These are phyloP conservation scores for Coniferiporia weirii DNA, from an alignment of 1,284 basidiomycete genomes.

Conservation along the genomic window DNA sequence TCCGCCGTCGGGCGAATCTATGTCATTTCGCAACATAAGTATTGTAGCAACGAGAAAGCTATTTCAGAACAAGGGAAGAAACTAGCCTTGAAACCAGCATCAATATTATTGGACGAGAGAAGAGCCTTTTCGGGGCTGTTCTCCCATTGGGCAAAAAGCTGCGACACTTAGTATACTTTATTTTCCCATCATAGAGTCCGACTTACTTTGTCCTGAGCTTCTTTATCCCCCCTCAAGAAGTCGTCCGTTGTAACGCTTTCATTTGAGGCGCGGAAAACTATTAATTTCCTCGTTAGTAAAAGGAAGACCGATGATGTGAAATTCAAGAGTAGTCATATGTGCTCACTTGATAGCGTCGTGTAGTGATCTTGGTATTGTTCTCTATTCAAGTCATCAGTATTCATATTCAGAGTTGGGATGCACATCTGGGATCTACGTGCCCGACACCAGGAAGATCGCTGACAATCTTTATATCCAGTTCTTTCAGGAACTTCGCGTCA, in stretches of 20 bases:
- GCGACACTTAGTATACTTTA: not conserved
- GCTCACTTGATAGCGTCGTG: slow-evolving; percentile 57
- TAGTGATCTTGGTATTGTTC: slow-evolving; percentile 74
- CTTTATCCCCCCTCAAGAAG: slow-evolving; percentile 62
- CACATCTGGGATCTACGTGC: slow-evolving; percentile 31
- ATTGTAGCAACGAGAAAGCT: too few relatives aligned
- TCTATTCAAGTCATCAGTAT: slow-evolving; percentile 28
- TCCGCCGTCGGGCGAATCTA: slow-evolving; percentile 62
- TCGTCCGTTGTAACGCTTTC: slow-evolving; percentile 59
- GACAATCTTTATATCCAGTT: slow-evolving; percentile 54
- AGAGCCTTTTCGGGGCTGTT: slow-evolving; percentile 62
- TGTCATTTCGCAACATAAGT: not conserved
- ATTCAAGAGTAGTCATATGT: not conserved
- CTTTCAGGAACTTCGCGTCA: slow-evolving; percentile 45
- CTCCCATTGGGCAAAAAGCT: slow-evolving; percentile 66
- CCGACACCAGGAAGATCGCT: slow-evolving; percentile 69
- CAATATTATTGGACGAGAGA: slow-evolving; percentile 63
- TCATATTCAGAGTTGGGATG: not conserved
- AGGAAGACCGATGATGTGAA: not conserved
- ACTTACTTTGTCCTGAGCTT: slow-evolving; percentile 46
- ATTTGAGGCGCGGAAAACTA: slow-evolving; percentile 66
- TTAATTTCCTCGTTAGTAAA: not conserved
- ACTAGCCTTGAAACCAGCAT: slow-evolving; percentile 64
- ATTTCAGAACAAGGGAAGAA: slow-evolving; percentile 5
- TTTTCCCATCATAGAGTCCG: not conserved